Percentiles rank a stretch among this genome's conserved stretches.
Conservation (phyloP, 345 rosid species). For the Garcia nutans region DNA sequence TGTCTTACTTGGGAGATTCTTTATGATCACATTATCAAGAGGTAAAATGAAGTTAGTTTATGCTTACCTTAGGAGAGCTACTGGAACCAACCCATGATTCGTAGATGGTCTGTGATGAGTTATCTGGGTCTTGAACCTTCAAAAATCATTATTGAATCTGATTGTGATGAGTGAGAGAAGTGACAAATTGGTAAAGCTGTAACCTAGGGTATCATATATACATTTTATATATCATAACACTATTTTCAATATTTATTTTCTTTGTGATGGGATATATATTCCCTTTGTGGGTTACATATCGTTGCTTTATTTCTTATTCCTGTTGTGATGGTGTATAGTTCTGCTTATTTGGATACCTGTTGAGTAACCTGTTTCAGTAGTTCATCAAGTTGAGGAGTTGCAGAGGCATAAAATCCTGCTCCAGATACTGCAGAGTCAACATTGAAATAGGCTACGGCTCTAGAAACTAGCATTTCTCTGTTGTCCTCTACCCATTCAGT, state of each 20-base stretch:
- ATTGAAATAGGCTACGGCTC: constrained; percentile 77
- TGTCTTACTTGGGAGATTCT: constrained; percentile 1
- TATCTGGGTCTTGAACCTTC: constrained; percentile 77
- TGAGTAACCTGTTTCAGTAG: constrained; percentile 41
- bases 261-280: background rate
- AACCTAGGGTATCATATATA: background rate
- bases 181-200: constrained; percentile 5
- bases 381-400: constrained; percentile 78
- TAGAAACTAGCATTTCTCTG: constrained; percentile 64
- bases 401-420: constrained; percentile 57
- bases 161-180: constrained; percentile 14
- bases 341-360: constrained; percentile 42
- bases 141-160: constrained; percentile 14
- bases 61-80: constrained; percentile 48
- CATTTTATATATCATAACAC: too few species aligned
- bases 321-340: background rate
- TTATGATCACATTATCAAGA: constrained; percentile 3
- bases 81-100: constrained; percentile 56
- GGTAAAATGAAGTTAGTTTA: background rate
- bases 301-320: background rate
- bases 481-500: constrained; percentile 95
- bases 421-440: constrained; percentile 63
- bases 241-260: too few species aligned
- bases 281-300: background rate
- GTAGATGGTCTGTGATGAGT: constrained; percentile 58